Conservation (phyloP, 441 rosid genomes). For the Isatis lusitanica region DNA sequence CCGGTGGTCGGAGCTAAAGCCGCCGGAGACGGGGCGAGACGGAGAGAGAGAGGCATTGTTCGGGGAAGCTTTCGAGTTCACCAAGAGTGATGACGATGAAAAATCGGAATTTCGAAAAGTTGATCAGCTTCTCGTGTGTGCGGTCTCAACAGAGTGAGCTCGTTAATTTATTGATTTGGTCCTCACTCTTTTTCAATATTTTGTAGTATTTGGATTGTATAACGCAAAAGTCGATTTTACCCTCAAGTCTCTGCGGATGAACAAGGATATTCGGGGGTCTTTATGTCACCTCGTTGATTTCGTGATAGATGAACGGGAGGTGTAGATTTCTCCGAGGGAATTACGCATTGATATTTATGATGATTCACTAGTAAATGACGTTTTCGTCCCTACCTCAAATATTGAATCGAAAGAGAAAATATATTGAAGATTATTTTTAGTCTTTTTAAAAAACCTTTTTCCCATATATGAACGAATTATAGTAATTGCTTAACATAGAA, state of each 20-base stretch:
- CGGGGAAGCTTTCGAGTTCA: not conserved
- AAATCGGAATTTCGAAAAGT: not conserved
- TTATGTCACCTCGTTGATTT: not conserved
- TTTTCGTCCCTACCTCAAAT: slow-evolving; percentile 1
- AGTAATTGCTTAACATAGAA: not conserved
- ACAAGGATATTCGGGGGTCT: slow-evolving; percentile 25
- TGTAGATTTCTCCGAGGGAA: slow-evolving; percentile 26
- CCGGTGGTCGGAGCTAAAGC: slow-evolving; percentile 21
- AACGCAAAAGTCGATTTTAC: not conserved
- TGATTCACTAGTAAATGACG: not conserved
- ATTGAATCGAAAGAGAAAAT: not conserved
- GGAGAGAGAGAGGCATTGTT: slow-evolving; percentile 38
- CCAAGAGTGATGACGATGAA: not conserved
- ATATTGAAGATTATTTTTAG: too few species aligned
- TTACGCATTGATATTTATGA: slow-evolving; percentile 24
- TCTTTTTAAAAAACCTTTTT: not conserved
- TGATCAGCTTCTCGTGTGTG: slow-evolving; percentile 16
- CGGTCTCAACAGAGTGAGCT: slow-evolving; percentile 25
- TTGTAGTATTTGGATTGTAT: not conserved
- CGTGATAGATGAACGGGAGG: slow-evolving; percentile 33
- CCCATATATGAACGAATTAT: not conserved
- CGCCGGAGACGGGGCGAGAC: slow-evolving; percentile 29
- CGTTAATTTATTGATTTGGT: not conserved
- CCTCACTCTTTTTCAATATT: not conserved
- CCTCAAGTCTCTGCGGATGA: slow-evolving; percentile 4